Base-by-base conservation (phyloP, 257 asterid species). In the Cordia subcordata region DNA sequence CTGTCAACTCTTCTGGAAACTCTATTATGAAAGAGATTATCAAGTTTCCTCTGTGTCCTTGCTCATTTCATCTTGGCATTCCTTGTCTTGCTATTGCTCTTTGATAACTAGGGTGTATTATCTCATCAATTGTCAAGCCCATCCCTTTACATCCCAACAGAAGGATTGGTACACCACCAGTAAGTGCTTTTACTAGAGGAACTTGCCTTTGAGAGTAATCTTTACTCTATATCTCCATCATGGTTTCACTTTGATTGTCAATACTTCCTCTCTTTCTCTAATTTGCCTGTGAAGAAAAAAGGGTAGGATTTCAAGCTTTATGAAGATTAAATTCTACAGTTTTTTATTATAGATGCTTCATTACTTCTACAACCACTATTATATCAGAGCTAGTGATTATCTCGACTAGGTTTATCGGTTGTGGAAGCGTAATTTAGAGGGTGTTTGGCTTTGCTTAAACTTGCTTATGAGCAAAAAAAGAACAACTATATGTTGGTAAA, bases 211-310 rank as follows among this genome's bases (percentile, higher is more conserved):
- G 62, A 90, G 86, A 13, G 88, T 81, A 13, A 86, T 82, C 71
- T 56, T 78, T 12, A 93, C 82, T 0, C 90, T 93, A 70, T 67
- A 77, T 38, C 63, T 79, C 95, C 90, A 86, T 15, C 95, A 95
- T 0, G 93, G 90, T 60, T 81, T 68, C 58, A 86, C 93, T 71
- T 84, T 84, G 55, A 86, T 85, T 1, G 84, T 81, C 15, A 86
- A 68, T 42, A 66, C 65, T 55, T 90, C 88, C 16, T 79, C 93
- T 62, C 78, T 77, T 52, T 77, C 70, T 57, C 75, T 71, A 39
- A 79, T 64, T 57, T 77, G 71, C 68, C 94, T 83, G 77, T 32
- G 4, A 27, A 27, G 6, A 6, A 27, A 27, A 39, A 62, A 38
- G 40, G 39, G 39, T 23, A 53, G 40, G 19, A 46, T 27, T 27